phyloP scores from a whole-genome alignment of 495 filamentous ascomycete species.

The Neurospora terricola region DNA sequence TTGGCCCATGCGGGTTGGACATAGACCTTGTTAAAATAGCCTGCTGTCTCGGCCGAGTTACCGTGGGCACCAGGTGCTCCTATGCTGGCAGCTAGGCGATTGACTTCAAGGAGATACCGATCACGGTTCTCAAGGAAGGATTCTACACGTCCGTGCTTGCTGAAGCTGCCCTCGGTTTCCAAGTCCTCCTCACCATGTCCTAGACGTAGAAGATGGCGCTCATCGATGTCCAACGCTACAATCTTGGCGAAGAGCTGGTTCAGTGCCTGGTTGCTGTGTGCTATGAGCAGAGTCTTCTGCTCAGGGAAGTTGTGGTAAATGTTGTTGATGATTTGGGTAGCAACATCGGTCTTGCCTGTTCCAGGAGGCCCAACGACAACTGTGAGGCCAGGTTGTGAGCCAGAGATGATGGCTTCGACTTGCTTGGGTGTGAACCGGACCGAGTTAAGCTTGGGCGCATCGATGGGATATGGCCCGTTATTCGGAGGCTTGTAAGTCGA shows the following conservation, averaged over 20 bases:
- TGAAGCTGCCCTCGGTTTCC: constrained; percentile 75
- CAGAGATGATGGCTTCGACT: constrained; percentile 85
- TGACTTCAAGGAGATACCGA: constrained; percentile 71
- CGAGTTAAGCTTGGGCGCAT: constrained; percentile 72
- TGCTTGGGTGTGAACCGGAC: constrained; percentile 88
- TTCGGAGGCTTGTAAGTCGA: constrained; percentile 89
- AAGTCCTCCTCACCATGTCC: constrained; percentile 94
- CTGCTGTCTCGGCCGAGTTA: constrained; percentile 90
- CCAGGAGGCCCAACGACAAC: constrained; percentile 93
- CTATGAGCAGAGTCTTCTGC: constrained; percentile 86
- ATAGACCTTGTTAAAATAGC: constrained; percentile 91
- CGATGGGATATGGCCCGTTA: constrained; percentile 82
- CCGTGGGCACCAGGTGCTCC: constrained; percentile 84
- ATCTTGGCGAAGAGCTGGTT: constrained; percentile 99
- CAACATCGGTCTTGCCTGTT: constrained; percentile 97
- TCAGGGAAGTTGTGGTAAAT: constrained; percentile 95
- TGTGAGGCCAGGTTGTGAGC: constrained; percentile 88
- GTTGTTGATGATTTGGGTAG: constrained; percentile 97
- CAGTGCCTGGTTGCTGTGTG: constrained; percentile 94
- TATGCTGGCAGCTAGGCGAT: constrained; percentile 73
- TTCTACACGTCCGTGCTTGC: constrained; percentile 92
- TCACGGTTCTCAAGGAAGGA: constrained; percentile 87
- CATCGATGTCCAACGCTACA: constrained; percentile 85
- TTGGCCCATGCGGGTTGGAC: constrained; percentile 80
- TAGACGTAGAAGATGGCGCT: constrained; percentile 83